phyloP scores from a whole-genome alignment of 306 rosid genomes.

The Vigna mungo region DNA sequence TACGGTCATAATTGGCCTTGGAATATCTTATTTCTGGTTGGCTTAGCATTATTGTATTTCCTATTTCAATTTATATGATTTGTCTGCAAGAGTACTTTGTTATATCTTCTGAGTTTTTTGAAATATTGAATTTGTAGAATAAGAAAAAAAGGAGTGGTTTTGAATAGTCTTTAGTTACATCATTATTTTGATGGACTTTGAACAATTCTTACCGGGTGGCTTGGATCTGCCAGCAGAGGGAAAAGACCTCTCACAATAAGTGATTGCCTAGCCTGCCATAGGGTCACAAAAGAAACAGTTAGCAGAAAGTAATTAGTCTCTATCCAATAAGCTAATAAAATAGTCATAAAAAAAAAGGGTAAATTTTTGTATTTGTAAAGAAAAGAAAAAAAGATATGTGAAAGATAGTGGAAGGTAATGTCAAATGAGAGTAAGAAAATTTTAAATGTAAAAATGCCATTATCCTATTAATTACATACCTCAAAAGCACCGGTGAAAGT shows the following conservation, averaged over 20 bases:
- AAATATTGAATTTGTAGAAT: background rate
- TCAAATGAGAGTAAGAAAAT: too few relatives aligned
- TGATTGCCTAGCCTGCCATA: constrained; percentile 91
- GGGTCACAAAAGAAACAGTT: constrained; percentile 18
- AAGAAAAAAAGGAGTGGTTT: background rate
- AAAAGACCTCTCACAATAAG: constrained; percentile 93
- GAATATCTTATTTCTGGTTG: background rate
- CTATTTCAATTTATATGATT: background rate
- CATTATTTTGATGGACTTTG: background rate
- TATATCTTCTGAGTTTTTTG: background rate
- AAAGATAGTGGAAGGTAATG: too few relatives aligned
- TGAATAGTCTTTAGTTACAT: constrained; percentile 10
- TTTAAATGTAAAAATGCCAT: too few relatives aligned
- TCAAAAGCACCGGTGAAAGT: constrained; percentile 91
- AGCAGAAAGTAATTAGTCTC: constrained; percentile 16
- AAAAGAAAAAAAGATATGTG: too few relatives aligned
- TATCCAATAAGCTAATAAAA: background rate
- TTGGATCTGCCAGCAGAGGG: constrained; percentile 97
- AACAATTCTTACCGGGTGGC: constrained; percentile 81
- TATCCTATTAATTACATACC: constrained; percentile 51
- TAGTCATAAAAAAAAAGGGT: background rate
- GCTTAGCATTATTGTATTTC: background rate
- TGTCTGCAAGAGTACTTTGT: too few relatives aligned
- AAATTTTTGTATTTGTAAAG: too few relatives aligned
- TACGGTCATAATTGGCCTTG: too few relatives aligned